These are phyloP conservation scores for Streptanthus diversifolius DNA, from an alignment of 345 rosid genomes.

Conservation along the genomic window DNA sequence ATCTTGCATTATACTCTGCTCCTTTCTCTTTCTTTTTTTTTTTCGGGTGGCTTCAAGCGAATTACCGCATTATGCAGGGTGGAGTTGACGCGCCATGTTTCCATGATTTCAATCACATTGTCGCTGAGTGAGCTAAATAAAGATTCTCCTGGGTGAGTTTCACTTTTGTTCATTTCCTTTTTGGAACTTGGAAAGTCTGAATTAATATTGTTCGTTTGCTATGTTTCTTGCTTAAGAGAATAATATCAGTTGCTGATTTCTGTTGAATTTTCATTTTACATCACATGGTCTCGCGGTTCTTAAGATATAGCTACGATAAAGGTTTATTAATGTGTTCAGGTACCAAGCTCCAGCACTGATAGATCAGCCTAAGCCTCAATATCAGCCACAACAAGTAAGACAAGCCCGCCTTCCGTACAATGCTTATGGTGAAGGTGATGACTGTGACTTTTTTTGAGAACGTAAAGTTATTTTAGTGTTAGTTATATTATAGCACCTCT, in stretches of 20 bases:
- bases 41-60: not conserved
- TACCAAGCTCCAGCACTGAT: constrained; percentile 70
- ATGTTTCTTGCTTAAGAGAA: not conserved
- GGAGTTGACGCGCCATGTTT: constrained; percentile 90
- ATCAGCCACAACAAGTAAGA: constrained; percentile 54
- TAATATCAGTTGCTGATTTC: not conserved
- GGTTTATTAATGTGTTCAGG: constrained; percentile 36
- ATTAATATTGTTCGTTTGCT: not conserved
- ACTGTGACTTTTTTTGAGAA: not conserved
- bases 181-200: not conserved
- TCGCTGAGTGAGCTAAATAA: constrained; percentile 65
- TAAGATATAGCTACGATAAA: not conserved
- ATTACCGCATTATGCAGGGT: constrained; percentile 59
- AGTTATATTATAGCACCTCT: not conserved
- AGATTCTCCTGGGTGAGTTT: constrained; percentile 76
- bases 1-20: not conserved
- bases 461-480: not conserved
- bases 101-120: constrained; percentile 86
- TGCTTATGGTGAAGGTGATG: constrained; percentile 62
- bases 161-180: not conserved
- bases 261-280: not conserved
- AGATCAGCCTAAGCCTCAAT: constrained; percentile 58
- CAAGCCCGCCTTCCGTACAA: constrained; percentile 48
- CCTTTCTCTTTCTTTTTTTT: not conserved
- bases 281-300: not conserved